Conservation (phyloP, 257 asterid genomes). For the Solanum medicagineum region DNA sequence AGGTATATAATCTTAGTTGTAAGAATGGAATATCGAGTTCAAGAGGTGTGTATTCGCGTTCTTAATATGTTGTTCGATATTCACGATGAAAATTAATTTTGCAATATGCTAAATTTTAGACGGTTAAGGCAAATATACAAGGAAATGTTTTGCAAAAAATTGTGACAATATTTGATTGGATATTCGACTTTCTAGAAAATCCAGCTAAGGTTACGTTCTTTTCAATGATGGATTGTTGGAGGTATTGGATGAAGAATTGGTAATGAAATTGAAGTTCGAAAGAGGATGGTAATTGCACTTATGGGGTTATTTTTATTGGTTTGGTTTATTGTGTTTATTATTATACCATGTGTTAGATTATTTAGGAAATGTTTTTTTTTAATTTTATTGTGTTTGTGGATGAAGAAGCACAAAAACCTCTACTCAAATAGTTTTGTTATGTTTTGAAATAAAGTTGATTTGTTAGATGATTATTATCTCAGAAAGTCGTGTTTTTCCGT, state of each 20-base stretch:
- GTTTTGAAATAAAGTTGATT: too few species aligned
- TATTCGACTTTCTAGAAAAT: not conserved
- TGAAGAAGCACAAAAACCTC: not conserved
- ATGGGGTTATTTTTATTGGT: not conserved
- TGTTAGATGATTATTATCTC: too few species aligned
- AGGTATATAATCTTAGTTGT: not conserved
- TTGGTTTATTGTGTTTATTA: not conserved
- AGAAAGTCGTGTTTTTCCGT: too few species aligned
- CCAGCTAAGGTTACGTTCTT: not conserved
- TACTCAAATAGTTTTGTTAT: not conserved
- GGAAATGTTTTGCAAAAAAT: not conserved
- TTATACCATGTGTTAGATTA: not conserved
- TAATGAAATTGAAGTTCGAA: not conserved
- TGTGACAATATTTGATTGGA: not conserved
- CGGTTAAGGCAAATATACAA: not conserved
- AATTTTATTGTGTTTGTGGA: not conserved
- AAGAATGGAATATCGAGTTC: not conserved
- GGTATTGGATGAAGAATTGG: not conserved
- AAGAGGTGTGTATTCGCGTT: not conserved
- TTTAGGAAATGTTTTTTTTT: not conserved
- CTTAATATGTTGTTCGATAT: not conserved
- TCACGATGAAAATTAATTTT: not conserved
- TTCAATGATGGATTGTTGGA: not conserved
- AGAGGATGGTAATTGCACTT: not conserved
- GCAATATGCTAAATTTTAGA: not conserved